Percentiles rank a stretch among this genome's conserved stretches.
phyloP scores from a whole-genome alignment of 2,329 filamentous ascomycete species.

The Berkeleyomyces rouxiae region DNA sequence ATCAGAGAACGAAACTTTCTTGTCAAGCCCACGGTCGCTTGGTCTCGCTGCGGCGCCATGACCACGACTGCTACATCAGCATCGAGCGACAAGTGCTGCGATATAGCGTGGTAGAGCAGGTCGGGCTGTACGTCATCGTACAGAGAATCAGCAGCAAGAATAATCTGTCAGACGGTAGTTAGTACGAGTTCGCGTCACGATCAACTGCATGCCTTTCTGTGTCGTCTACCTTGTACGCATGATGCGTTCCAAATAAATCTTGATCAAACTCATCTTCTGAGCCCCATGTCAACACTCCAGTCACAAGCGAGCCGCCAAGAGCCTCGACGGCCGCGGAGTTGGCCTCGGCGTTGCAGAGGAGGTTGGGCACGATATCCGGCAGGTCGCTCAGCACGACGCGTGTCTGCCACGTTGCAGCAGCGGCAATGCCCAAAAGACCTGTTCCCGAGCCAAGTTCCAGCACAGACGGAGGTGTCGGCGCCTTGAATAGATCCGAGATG shows the following conservation, averaged over 20 bases:
- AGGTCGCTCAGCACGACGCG: conserved; percentile 67
- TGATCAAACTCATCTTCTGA: conserved; percentile 29
- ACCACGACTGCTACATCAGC: conserved; percentile 49
- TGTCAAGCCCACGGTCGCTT: conserved; percentile 45
- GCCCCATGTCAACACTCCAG: conserved; percentile 62
- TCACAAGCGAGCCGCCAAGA: conserved; percentile 39
- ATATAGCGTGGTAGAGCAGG: conserved; percentile 55
- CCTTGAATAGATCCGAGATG: conserved; percentile 29
- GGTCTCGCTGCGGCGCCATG: conserved; percentile 66
- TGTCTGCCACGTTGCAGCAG: conserved; percentile 52
- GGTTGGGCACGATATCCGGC: conserved; percentile 65
- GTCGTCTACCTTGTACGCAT: conserved; percentile 33
- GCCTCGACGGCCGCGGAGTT: conserved; percentile 42
- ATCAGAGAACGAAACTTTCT: conserved; percentile 46
- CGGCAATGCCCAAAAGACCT: conserved; percentile 74
- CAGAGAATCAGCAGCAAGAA: conserved; percentile 72
- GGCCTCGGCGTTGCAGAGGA: conserved; percentile 51
- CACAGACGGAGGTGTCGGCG: conserved; percentile 23
- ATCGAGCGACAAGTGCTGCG: conserved; percentile 44
- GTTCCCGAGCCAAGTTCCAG: conserved; percentile 84
- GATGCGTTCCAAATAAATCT: conserved; percentile 26
- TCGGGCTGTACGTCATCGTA: conserved; percentile 72
- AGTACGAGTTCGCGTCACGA: too few relatives aligned
- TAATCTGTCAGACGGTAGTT: conserved; percentile 31
- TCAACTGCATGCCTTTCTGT: too few relatives aligned